Percentiles rank a stretch among this genome's conserved stretches.
Conservation (phyloP, 2,329 filamentous ascomycete genomes). For the Thermomyces lanuginosus region DNA sequence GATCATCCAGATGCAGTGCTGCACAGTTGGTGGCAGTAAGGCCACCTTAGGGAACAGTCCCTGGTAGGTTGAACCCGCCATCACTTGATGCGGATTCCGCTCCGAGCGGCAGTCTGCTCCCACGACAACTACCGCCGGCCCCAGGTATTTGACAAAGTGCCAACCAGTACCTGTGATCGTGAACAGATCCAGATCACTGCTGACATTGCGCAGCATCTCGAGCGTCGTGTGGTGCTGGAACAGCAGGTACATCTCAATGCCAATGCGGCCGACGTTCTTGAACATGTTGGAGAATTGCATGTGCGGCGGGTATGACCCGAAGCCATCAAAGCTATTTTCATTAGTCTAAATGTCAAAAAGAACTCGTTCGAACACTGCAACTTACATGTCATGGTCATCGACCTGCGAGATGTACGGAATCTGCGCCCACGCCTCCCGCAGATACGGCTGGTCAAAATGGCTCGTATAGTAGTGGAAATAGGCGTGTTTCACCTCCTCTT, state of each 20-base stretch:
- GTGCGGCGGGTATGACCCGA: slow-evolving; percentile 90
- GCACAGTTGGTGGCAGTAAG: slow-evolving; percentile 74
- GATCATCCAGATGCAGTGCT: slow-evolving; percentile 94
- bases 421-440: slow-evolving; percentile 91
- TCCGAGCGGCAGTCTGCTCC: slow-evolving; percentile 88
- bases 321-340: slow-evolving; percentile 67
- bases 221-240: slow-evolving; percentile 97
- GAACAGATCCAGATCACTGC: slow-evolving; percentile 79
- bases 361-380: slow-evolving; percentile 11
- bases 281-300: slow-evolving; percentile 98
- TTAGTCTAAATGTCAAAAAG: background rate
- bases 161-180: slow-evolving; percentile 94
- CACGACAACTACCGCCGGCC: slow-evolving; percentile 75
- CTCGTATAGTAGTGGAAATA: slow-evolving; percentile 99
- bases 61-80: slow-evolving; percentile 93
- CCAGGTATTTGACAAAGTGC: slow-evolving; percentile 96
- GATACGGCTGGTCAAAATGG: slow-evolving; percentile 90
- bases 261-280: slow-evolving; percentile 91
- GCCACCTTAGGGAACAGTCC: slow-evolving; percentile 93
- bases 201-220: slow-evolving; percentile 79
- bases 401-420: slow-evolving; percentile 87
- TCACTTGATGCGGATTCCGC: slow-evolving; percentile 73
- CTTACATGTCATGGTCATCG: slow-evolving; percentile 96
- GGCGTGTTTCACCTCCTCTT: slow-evolving; percentile 87
- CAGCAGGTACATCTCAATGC: slow-evolving; percentile 91